Percentiles rank a stretch among this genome's conserved stretches.
phyloP scores from a whole-genome alignment of 2,329 filamentous ascomycete species.

The Alternaria consortialis region DNA sequence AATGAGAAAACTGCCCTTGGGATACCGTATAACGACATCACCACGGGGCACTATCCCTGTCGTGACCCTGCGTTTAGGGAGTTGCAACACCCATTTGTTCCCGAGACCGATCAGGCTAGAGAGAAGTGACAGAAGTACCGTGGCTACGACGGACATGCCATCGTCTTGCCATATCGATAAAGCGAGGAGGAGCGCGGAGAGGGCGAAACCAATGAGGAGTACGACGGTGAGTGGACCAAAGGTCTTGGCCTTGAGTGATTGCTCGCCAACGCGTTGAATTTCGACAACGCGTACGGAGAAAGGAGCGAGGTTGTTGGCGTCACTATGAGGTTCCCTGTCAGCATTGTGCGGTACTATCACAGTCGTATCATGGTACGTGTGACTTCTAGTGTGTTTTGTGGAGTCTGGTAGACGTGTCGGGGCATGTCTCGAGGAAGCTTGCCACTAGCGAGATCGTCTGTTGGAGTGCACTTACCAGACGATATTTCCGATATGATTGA shows the following conservation, averaged over 20 bases:
- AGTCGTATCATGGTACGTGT: background rate
- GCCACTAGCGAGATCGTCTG: background rate
- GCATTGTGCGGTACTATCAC: background rate
- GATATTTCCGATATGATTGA: slow-evolving; percentile 61
- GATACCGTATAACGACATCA: slow-evolving; percentile 61
- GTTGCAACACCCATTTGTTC: slow-evolving; percentile 60
- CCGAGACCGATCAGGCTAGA: slow-evolving; percentile 60
- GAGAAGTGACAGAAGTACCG: slow-evolving; percentile 58
- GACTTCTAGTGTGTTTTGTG: background rate
- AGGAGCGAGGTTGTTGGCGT: slow-evolving; percentile 47
- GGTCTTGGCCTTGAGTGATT: slow-evolving; percentile 55
- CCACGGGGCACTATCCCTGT: slow-evolving; percentile 47
- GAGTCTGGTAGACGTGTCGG: slow-evolving; percentile 14
- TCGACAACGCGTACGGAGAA: slow-evolving; percentile 54
- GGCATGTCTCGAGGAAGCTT: slow-evolving; percentile 11
- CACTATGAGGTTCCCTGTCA: slow-evolving; percentile 28
- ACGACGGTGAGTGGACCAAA: slow-evolving; percentile 58
- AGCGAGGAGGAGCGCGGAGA: slow-evolving; percentile 55
- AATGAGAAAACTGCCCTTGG: slow-evolving; percentile 60
- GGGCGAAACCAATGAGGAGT: slow-evolving; percentile 55
- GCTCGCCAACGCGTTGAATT: slow-evolving; percentile 45
- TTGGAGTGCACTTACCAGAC: slow-evolving; percentile 48
- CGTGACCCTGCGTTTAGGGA: slow-evolving; percentile 50
- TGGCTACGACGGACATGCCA: slow-evolving; percentile 62
- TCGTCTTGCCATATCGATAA: slow-evolving; percentile 57